phyloP scores from a whole-genome alignment of 2,329 filamentous ascomycete genomes.

The Verticillium nonalfalfae region DNA sequence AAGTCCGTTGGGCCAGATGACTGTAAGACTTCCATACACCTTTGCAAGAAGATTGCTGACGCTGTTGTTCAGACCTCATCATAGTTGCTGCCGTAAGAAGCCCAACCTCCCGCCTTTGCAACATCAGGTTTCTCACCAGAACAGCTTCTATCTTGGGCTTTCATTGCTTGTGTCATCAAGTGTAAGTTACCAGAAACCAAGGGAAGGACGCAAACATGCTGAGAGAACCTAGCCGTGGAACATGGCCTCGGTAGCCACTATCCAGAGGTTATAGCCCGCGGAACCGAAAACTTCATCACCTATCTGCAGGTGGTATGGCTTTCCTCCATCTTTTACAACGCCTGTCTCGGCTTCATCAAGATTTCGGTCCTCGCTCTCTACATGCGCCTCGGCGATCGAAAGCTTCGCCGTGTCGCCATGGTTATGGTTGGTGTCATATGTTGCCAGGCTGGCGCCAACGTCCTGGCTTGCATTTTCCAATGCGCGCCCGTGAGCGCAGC shows the following conservation, averaged over 20 bases:
- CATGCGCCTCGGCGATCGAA: slow-evolving; percentile 31
- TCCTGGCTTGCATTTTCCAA: slow-evolving; percentile 35
- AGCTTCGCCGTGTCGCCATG: slow-evolving; percentile 25
- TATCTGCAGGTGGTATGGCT: slow-evolving; percentile 28
- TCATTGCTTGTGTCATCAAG: slow-evolving; percentile 24
- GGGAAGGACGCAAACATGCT: background rate
- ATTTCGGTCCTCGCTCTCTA: slow-evolving; percentile 38
- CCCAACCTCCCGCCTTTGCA: background rate
- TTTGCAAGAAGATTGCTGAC: background rate
- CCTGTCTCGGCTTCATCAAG: slow-evolving; percentile 39
- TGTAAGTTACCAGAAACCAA: slow-evolving; percentile 13
- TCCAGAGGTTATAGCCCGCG: slow-evolving; percentile 13
- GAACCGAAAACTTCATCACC: slow-evolving; percentile 9
- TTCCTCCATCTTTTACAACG: slow-evolving; percentile 41
- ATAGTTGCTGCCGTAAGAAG: slow-evolving; percentile 7
- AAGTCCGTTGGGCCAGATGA: slow-evolving; percentile 22
- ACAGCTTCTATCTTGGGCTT: slow-evolving; percentile 20
- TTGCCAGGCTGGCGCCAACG: slow-evolving; percentile 31
- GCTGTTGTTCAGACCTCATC: slow-evolving; percentile 8
- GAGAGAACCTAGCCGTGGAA: slow-evolving; percentile 3
- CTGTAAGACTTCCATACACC: slow-evolving; percentile 11
- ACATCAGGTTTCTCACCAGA: background rate
- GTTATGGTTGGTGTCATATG: slow-evolving; percentile 31
- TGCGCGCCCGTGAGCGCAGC: slow-evolving; percentile 30
- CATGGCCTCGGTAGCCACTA: slow-evolving; percentile 23